Conservation (phyloP, 78 protist species). For the Protostelium mycophagum region DNA sequence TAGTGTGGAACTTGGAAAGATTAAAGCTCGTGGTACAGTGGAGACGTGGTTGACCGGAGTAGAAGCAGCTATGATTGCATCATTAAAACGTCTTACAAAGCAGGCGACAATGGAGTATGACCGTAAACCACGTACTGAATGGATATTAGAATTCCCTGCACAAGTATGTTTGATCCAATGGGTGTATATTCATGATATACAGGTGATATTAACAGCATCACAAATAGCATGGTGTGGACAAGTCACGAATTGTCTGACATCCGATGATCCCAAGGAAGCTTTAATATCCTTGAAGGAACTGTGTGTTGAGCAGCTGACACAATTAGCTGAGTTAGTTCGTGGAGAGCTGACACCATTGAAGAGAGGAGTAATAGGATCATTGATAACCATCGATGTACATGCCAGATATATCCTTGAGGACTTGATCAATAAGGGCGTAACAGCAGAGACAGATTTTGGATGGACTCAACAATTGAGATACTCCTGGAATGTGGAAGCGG, state of each 20-base stretch:
- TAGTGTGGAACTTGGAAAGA: background rate
- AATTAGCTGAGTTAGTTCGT: slow-evolving; percentile 76
- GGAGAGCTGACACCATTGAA: slow-evolving; percentile 35
- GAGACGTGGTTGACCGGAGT: background rate
- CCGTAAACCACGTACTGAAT: background rate
- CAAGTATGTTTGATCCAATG: no score
- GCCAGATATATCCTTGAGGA: slow-evolving; percentile 42
- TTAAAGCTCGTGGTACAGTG: background rate
- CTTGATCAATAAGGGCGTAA: background rate
- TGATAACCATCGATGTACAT: slow-evolving; percentile 91
- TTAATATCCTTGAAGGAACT: slow-evolving; percentile 24
- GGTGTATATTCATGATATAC: no score
- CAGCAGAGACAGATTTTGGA: slow-evolving; percentile 69
- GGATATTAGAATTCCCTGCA: background rate
- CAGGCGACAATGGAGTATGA: background rate
- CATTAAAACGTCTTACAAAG: background rate
- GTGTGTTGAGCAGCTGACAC: slow-evolving; percentile 32
- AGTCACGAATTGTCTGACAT: slow-evolving; percentile 9
- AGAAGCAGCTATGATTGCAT: background rate
- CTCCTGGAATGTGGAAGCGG: slow-evolving; percentile 57
- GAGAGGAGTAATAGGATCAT: slow-evolving; percentile 82
- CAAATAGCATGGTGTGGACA: slow-evolving; percentile 70
- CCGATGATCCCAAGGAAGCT: slow-evolving; percentile 18
- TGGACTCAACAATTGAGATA: slow-evolving; percentile 92
- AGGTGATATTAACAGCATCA: slow-evolving; percentile 52